Evolutionary conservation across 768 basidiomycete species (phyloP), one percentile per base, ranked within the genome.

Genomic region (Suillus discolor): DNA sequence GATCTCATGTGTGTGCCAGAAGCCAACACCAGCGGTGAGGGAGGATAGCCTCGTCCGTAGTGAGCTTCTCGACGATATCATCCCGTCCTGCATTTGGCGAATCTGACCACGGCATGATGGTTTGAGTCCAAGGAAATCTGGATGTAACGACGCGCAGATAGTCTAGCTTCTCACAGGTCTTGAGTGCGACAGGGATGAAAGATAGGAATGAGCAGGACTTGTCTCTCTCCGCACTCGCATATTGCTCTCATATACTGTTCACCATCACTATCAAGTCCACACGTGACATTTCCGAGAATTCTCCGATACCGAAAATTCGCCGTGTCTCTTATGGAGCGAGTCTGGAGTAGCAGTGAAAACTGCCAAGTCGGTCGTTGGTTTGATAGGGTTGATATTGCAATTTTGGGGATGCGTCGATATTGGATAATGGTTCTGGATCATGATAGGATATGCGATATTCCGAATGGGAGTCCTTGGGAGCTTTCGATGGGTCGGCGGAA

Each of bases 1-100:
- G 34, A 93, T 77, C 23, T 78, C 79, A 62, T 87, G 84, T 0
- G 92, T 92, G 70, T 90, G 85, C 92, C 91, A 93, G 72, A 90
- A 89, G 18, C 91, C 90, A 23, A 88, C 89, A 20, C 91, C 92
- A 2, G 89, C 89, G 7, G 84, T 89, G 31, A 94, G 80, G n/a
- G 49, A 81, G 78, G 70, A 93, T 91, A 0, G 90, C 88, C 71
- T 93, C 92, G 44, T 92, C 91, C 0, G 84, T 87, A 2, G 89
- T 89, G 66, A 93, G 77, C 64, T 85, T 79, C n/a, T 86, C 84
- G 60, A 93, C 79, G 62, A 92, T 78, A 55, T 87, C 81, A 67
- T 84, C 79, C 57, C 79, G 72, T 87, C n/a, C 73, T 6, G 86
- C 90, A 1, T 84, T 83, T 5, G 87, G n/a, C 86, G 70, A 93